Base-by-base conservation (phyloP, 2,329 filamentous ascomycete species). In the Calonectria multiphialidica region DNA sequence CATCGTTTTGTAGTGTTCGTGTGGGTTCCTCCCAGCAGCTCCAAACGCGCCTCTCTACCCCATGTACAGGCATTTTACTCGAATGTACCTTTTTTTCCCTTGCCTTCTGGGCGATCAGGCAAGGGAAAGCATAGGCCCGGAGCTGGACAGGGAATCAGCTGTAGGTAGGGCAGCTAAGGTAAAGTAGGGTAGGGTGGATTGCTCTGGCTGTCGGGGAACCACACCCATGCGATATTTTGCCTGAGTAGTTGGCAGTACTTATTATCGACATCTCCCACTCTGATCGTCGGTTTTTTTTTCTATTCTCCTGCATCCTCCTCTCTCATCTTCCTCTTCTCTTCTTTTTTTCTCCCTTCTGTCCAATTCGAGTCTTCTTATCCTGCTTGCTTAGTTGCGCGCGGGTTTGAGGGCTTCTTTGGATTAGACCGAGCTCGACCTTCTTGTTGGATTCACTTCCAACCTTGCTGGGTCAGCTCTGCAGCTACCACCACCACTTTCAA, bases 361-460 rank as follows among this genome's bases (percentile, higher is more conserved):
- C 63, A 40, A 25, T 70, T 65, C 61, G 8, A 23, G 45, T 53
- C 47, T 59, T 25, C 15, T 40, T 23, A 69, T 76, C 68, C 75
- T 75, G 71, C 76, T 76, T 77, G 76, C 77, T 79, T 77, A 10
- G 47, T 71, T 78, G 77, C 72, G 66, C 18, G 76, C 75, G 71
- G 77, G 57, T 55, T 61, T 44, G 35, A 64, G 47, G 53, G 70
- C 70, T 76, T 67, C n/a, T 63, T 72, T 75, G 76, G 74, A 70
- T 77, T 72, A 45, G 68, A 30, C 37, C 23, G 21, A 66, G 57
- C 49, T 68, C 61, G 50, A 67, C 62, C 66, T 37, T 47, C 30
- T 57, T 70, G 66, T 57, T 74, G 33, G 67, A 57, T 49, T 68
- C 55, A 50, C 53, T 59, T 42, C 53, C 65, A 21, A 23, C 62